Percentiles rank a stretch among this genome's conserved stretches.
These are phyloP conservation scores for Taphrina flavorubra DNA, from an alignment of 1,139 yeast species.

Conservation along the genomic window DNA sequence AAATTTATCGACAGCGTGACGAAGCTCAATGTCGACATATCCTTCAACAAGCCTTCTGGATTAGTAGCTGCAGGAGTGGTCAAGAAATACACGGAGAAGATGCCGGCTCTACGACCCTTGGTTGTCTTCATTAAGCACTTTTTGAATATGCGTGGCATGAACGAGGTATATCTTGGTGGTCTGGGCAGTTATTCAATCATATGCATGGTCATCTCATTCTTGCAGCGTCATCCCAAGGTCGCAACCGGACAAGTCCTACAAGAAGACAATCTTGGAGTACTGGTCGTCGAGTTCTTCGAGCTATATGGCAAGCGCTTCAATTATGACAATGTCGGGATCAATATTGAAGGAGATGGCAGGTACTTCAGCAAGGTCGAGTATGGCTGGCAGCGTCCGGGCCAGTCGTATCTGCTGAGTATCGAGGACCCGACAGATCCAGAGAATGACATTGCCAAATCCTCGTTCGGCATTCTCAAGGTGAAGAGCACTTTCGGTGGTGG, in stretches of 20 bases:
- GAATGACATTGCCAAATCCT: slow-evolving; percentile 69
- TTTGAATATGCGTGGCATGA: slow-evolving; percentile 74
- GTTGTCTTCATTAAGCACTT: slow-evolving; percentile 88
- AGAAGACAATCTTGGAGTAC: slow-evolving; percentile 78
- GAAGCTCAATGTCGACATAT: slow-evolving; percentile 81
- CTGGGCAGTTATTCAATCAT: slow-evolving; percentile 93
- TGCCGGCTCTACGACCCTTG: slow-evolving; percentile 84
- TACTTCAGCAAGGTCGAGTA: slow-evolving; percentile 62
- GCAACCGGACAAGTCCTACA: slow-evolving; percentile 71
- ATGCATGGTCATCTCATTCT: slow-evolving; percentile 81
- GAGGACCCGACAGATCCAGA: slow-evolving; percentile 86
- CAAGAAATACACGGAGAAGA: slow-evolving; percentile 70
- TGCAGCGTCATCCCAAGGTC: slow-evolving; percentile 78
- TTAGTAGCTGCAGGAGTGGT: slow-evolving; percentile 82
- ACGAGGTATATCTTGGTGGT: slow-evolving; percentile 96
- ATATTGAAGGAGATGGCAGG: slow-evolving; percentile 57
- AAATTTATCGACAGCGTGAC: slow-evolving; percentile 81
- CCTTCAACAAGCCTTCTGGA: slow-evolving; percentile 89
- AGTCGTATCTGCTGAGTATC: slow-evolving; percentile 72
- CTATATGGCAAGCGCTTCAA: slow-evolving; percentile 93
- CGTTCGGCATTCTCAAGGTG: slow-evolving; percentile 78
- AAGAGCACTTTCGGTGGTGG: slow-evolving; percentile 93
- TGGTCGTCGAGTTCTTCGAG: slow-evolving; percentile 90
- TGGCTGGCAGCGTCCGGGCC: slow-evolving; percentile 58
- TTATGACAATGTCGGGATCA: slow-evolving; percentile 75